Evolutionary conservation across 306 rosid genomes (phyloP), one percentile per base, ranked within the genome.

Genomic region (Delonix regia): DNA sequence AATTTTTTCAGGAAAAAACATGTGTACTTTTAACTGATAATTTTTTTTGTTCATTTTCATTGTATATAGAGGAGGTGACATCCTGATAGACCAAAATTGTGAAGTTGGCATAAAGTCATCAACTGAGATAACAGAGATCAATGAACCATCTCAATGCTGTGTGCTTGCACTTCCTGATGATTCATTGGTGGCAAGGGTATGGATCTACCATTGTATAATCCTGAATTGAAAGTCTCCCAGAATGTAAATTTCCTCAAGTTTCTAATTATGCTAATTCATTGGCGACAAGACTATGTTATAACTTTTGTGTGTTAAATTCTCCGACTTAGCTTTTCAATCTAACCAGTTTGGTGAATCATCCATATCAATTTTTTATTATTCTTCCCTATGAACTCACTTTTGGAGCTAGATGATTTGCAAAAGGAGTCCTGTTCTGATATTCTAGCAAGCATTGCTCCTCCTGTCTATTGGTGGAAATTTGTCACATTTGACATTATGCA

Each of bases 91-190:
- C 22, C 28, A 33, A 28, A 45, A 61, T 30, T 28, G 45, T 59
- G 71, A 71, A 30, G 60, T 30, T 75, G 53, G 30, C 42, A 56
- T 39, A 25, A 73, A 73, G 45, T 44, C 60, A 45, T 53, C 68
- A 38, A 48, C 8, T 42, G 64, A 59, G 55, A 44, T 59, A 16
- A 21, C 44, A 44, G 71, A 75, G 71, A 75, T 61, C 42, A 75
- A 28, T 75, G 36, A 75, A 3, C 59, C 79, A 28, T 61, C 79
- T n/a, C 70, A 61, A 44, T 75, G 71, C 71, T 48, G 55, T 34
- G 10, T 45, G 38, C 61, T 75, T 52, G 61, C 61, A 13, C 71
- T 75, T 45, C 79, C 71, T 61, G 33, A 75, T 61, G 41, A 61
- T 42, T 42, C 71, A 45, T 33, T 33, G 22, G 28, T 62, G 19